Conservation (phyloP, 225 moss, liverwort and hornwort genomes). For the Straminergon stramineum region DNA sequence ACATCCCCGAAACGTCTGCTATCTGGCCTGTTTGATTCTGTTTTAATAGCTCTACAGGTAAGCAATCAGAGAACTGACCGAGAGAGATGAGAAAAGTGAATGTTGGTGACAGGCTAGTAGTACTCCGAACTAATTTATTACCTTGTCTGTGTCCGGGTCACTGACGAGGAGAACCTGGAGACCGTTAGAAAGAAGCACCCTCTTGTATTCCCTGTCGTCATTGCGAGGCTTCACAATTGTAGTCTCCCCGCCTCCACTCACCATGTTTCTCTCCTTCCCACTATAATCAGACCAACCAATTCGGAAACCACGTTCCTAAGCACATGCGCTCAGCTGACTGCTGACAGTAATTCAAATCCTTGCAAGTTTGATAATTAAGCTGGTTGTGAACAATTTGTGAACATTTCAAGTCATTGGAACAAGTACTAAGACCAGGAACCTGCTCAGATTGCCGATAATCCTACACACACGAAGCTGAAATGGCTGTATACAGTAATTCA, state of each 20-base stretch:
- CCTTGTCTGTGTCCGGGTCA: conserved; percentile 91
- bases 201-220: conserved; percentile 63
- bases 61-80: neutral
- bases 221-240: conserved; percentile 62
- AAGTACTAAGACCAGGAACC: neutral
- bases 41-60: neutral
- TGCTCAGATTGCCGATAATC: neutral
- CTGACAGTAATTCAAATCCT: neutral
- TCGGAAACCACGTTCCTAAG: neutral
- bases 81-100: neutral
- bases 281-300: neutral
- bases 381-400: neutral
- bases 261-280: conserved; percentile 3
- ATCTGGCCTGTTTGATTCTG: neutral
- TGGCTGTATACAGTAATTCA: neutral
- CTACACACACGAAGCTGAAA: neutral
- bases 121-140: neutral
- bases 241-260: conserved; percentile 13
- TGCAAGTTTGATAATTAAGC: neutral
- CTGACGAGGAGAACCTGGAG: conserved; percentile 75
- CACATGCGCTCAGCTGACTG: neutral
- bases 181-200: conserved; percentile 49
- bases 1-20: neutral
- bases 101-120: neutral
- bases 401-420: neutral